Evolutionary conservation across 257 asterid species (phyloP), one percentile per base, ranked within the genome.

Genomic region (Solanum ossicruentum): DNA sequence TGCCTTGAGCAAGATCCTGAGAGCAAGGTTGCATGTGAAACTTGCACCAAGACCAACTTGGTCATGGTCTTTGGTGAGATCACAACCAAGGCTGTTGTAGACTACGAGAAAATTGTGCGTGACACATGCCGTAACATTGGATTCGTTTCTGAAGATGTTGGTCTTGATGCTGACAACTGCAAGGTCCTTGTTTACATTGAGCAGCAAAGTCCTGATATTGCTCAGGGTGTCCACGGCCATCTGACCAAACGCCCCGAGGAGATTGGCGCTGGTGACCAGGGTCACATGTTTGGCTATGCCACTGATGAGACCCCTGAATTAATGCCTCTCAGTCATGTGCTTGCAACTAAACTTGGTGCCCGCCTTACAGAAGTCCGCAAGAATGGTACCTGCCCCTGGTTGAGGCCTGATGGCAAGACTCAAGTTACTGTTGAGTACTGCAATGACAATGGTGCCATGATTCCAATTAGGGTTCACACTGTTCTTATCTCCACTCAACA

Each of bases 301-400:
- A 89, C 95, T 0, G 95, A 92, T 83, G 95, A 92, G 87, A 91
- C 95, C 71, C 93, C 93, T 8, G 95, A 92, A 85, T 73, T 85
- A 55, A 92, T 92, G 95, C 95, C 95, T 69, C 93, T 92, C 73
- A 92, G 93, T 88, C 95, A 92, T 58, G 93, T 92, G 43, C 92
- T 92, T 70, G 93, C 93, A 12, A 92, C 95, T 36, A 87, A 92
- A 84, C 89, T 92, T 21, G 95, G 95, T 17, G 92, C 93, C 28
- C 90, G 89, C 8, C 88, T 92, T 18, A 92, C 95, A 0, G 95
- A 92, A 61, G 93, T 92, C 13, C 92, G 95, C 87, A 92, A 92
- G 88, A 85, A 91, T 78, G 90, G 92, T 10, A 91, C 92, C 21
- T 91, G 93, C 88, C 86, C 93, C 26, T 92, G 95, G 93, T 84